phyloP scores from a whole-genome alignment of 495 filamentous ascomycete genomes.

The Hyaloscypha variabilis region DNA sequence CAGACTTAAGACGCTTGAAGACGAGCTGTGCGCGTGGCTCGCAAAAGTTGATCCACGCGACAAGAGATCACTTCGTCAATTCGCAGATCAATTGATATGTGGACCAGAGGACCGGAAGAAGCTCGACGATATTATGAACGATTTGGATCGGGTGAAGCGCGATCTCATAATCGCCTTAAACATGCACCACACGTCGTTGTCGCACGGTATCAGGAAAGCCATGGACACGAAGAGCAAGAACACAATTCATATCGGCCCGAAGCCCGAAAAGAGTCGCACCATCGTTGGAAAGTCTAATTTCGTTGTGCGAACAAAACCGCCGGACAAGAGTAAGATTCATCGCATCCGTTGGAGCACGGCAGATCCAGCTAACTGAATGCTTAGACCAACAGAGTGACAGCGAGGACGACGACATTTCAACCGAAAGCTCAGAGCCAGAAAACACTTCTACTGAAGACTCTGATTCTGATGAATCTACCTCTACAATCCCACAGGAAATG shows the following conservation, averaged over 20 bases:
- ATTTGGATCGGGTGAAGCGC: background rate
- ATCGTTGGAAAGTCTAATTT: background rate
- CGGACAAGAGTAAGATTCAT: background rate
- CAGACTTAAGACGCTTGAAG: background rate
- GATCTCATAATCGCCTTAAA: background rate
- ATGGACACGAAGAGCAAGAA: background rate
- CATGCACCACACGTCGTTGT: background rate
- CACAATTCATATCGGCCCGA: background rate
- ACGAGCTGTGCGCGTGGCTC: background rate
- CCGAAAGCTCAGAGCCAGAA: background rate
- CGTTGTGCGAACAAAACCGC: background rate
- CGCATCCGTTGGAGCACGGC: background rate
- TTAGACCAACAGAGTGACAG: background rate
- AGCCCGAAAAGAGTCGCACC: background rate
- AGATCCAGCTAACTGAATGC: background rate
- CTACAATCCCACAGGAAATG: background rate
- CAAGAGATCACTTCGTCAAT: background rate
- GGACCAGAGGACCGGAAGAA: background rate
- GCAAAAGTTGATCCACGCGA: background rate
- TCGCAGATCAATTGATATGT: background rate
- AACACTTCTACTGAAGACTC: background rate
- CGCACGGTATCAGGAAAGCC: background rate
- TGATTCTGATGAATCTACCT: background rate
- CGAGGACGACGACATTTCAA: background rate
- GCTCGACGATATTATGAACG: background rate